A percentile compares a stretch with the other conserved stretches of the same genome.
Conservation (phyloP, 2,329 filamentous ascomycete species). For the Pseudonectria buxi region DNA sequence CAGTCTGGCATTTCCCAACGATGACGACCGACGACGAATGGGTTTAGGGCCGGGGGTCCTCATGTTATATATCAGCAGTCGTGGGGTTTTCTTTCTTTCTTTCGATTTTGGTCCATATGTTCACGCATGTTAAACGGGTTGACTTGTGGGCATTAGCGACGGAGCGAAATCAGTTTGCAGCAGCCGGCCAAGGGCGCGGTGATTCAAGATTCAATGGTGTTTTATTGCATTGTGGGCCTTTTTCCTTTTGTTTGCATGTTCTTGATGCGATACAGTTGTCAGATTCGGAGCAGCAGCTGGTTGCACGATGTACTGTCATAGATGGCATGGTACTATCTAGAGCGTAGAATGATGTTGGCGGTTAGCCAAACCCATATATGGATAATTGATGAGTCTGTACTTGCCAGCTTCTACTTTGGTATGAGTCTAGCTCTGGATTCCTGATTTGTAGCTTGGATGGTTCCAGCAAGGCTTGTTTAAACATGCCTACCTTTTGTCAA, state of each 20-base stretch:
- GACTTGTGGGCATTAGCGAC: slow-evolving; percentile 20
- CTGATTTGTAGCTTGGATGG: too few species aligned
- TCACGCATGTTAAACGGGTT: slow-evolving; percentile 20
- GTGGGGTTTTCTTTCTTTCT: slow-evolving; percentile 3
- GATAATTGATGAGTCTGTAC: too few species aligned
- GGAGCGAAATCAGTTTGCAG: slow-evolving; percentile 14
- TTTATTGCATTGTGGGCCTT: slow-evolving; percentile 4
- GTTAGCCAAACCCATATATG: too few species aligned
- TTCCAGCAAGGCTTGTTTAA: too few species aligned
- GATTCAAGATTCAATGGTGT: slow-evolving; percentile 9
- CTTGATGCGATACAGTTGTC: too few species aligned
- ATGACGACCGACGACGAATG: slow-evolving; percentile 6
- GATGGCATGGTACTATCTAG: too few species aligned
- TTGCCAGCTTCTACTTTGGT: too few species aligned
- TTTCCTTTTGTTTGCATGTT: background rate
- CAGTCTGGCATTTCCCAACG: slow-evolving; percentile 15
- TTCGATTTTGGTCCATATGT: slow-evolving; percentile 15
- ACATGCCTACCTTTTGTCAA: too few species aligned
- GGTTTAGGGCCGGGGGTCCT: slow-evolving; percentile 14
- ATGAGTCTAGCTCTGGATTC: too few species aligned
- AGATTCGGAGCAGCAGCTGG: too few species aligned
- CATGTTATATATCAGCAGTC: background rate
- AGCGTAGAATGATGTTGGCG: too few species aligned
- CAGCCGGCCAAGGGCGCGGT: slow-evolving; percentile 7
- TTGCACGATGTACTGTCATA: too few species aligned